Evolutionary conservation across 306 rosid species (phyloP), one percentile per base, ranked within the genome.

Genomic region (Sindora glabra): DNA sequence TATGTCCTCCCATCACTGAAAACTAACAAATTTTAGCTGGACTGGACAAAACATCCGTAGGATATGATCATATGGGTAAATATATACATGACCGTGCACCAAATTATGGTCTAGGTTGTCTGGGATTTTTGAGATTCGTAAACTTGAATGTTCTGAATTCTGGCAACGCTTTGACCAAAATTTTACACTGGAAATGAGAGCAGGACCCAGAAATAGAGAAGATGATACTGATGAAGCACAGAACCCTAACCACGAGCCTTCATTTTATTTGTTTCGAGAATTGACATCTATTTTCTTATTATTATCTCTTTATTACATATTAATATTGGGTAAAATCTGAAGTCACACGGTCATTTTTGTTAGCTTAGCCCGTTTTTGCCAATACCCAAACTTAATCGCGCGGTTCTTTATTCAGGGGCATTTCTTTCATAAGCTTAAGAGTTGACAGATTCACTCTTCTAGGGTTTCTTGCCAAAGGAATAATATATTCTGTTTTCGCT

Each of bases 231-330:
- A 17, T 32, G 58, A 41, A 65, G 67, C 71, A 44, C 77, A 36
- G 75, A 81, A 82, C 87, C 85, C 89, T 86, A 86, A 76, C 66
- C 68, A 64, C 67, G 57, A 73, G 68, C 56, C 39, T 49, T 61
- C 62, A 17, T 30, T 6, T 34, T 38, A 29, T 47, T 59, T 19
- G 4, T 34, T 23, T 56, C 16, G 11, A 19, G 63, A 63, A 23
- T 32, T 23, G 57, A 48, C 59, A 40, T 70, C 16, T 14, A 33
- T 44, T 32, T 16, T 23, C 5, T 42, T 55, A 10, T 22, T 17
- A 37, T 26, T 29, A 29, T 1, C 2, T 29, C 8, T 29, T 10
- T 45, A 13, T 4, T 18, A 4, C 21, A 21, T 34, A 5, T 29
- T 13, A 47, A 47, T 26, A 5, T 26, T 58, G 72, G 58, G 60